These are phyloP conservation scores for Vigna hirtella DNA, from an alignment of 306 rosid genomes.

Conservation along the genomic window DNA sequence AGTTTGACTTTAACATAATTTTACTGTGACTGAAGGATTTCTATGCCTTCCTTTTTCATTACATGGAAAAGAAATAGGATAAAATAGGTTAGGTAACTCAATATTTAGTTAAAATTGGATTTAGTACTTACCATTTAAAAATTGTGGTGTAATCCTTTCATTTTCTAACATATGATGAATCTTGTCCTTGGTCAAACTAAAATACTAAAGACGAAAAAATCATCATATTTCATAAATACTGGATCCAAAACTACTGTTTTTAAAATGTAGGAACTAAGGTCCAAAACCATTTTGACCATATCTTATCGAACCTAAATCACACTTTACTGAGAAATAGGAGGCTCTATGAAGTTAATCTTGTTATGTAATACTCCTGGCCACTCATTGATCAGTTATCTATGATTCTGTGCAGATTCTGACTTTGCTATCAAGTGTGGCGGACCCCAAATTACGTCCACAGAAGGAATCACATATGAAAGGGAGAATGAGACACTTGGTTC, in stretches of 20 bases:
- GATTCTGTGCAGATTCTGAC: slow-evolving; percentile 56
- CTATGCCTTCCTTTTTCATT: background rate
- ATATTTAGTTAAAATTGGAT: background rate
- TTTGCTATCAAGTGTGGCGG: slow-evolving; percentile 83
- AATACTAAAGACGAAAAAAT: background rate
- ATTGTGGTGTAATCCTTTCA: background rate
- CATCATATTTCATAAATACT: background rate
- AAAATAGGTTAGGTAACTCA: background rate
- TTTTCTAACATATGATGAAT: background rate
- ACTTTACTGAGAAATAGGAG: background rate
- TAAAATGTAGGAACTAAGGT: background rate
- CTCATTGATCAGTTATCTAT: slow-evolving; percentile 1
- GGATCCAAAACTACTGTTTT: background rate
- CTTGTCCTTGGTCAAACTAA: background rate
- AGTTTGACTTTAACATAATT: slow-evolving; percentile 45
- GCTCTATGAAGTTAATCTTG: background rate
- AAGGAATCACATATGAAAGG: slow-evolving; percentile 51
- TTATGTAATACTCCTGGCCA: background rate
- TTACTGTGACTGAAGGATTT: background rate
- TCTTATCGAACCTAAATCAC: background rate
- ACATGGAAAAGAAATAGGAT: background rate
- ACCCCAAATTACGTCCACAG: slow-evolving; percentile 46
- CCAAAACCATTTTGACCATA: background rate
- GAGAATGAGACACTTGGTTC: slow-evolving; percentile 74
- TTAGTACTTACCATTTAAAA: background rate